phyloP scores from a whole-genome alignment of 495 filamentous ascomycete genomes.

The Penicillium turbatum region DNA sequence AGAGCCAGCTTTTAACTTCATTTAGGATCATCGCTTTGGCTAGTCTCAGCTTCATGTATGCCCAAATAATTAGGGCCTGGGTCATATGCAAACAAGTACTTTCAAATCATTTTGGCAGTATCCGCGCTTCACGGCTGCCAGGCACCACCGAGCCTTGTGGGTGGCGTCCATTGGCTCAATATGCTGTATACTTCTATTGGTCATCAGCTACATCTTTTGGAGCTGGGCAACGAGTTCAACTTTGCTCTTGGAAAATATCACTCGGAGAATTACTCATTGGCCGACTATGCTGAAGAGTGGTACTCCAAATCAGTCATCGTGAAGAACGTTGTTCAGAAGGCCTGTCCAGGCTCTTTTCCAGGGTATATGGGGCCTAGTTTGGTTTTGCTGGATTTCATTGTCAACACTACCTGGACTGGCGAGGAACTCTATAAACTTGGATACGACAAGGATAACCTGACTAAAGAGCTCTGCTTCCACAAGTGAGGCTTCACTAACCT shows the following conservation, averaged over 20 bases:
- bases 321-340: slow-evolving; percentile 4
- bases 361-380: slow-evolving; percentile 20
- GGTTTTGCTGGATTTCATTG: slow-evolving; percentile 1
- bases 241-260: slow-evolving; percentile 8
- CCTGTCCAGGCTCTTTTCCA: slow-evolving; percentile 11
- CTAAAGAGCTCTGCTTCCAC: slow-evolving; percentile 15
- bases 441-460: slow-evolving; percentile 15
- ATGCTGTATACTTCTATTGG: too few species aligned
- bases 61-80: too few species aligned
- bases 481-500: slow-evolving; percentile 5
- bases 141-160: too few species aligned
- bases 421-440: not conserved
- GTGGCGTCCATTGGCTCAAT: too few species aligned
- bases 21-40: too few species aligned
- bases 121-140: too few species aligned
- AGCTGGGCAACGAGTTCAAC: slow-evolving; percentile 20
- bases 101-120: too few species aligned
- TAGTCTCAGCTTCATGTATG: too few species aligned
- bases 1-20: too few species aligned
- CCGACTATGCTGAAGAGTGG: slow-evolving; percentile 17
- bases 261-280: slow-evolving; percentile 14
- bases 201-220: slow-evolving; percentile 8
- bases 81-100: too few species aligned
- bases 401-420: too few species aligned
- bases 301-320: slow-evolving; percentile 11